Evolutionary conservation across 1,284 basidiomycete species (phyloP), one percentile per base, ranked within the genome.

Genomic region (Cryptococcus wingfieldii): DNA sequence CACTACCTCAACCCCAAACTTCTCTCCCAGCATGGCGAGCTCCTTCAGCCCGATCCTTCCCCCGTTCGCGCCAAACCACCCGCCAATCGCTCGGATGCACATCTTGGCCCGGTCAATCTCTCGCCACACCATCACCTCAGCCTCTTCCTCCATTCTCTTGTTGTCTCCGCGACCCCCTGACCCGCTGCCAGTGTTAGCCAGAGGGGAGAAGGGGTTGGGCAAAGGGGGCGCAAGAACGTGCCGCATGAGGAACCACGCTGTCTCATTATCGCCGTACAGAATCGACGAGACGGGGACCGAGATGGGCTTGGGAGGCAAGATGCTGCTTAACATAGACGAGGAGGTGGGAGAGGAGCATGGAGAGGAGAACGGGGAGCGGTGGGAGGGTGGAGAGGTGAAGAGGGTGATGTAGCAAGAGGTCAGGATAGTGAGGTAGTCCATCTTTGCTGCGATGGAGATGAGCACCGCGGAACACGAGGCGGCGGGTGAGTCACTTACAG

Each of bases 381-480:
- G 38, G 41, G 46, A 13, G 28, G 49, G 14, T 27, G 51, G 28
- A 8, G 18, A 28, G 25, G 64, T 51, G 61, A 75, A 75, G 31
- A 75, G 63, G 23, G 69, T 58, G 9, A 75, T 59, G 4, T 65
- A 68, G 27, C 66, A 63, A 23, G 68, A 66, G 44, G 69, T 58
- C 52, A 75, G 61, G 48, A 73, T 65, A 7, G 65, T 70, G 47
- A 75, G 66, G 62, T 75, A 75, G 63, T 73, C 70, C 72, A 75
- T 60, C 7, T 25, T 42, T 38, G 19, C 31, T 18, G 12, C 34
- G 51, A 23, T 16, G 43, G 10, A n/a, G 42, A n/a, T 25, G 18
- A 19, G 42, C n/a, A 9, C 18, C 6, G 18, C 2, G 10, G 19
- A 3, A 25, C 18, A 19, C 42, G 14, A 44, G 42, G 39, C 5